Percentiles rank a stretch among this genome's conserved stretches.
Conservation (phyloP, 2,329 filamentous ascomycete genomes). For the Fusarium verrucosum region DNA sequence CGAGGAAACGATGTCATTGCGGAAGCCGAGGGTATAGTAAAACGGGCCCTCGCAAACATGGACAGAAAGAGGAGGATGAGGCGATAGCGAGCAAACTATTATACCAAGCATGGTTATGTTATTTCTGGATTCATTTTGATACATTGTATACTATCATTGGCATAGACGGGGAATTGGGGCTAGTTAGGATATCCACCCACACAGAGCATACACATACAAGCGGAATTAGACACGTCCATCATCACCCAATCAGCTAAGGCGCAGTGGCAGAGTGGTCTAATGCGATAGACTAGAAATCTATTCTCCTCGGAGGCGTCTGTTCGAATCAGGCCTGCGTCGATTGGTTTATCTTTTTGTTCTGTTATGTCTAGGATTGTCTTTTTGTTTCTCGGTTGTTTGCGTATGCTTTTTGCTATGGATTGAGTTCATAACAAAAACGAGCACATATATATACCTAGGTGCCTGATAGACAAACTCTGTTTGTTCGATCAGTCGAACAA, state of each 20-base stretch:
- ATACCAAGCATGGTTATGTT: slow-evolving; percentile 3
- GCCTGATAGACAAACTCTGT: too few relatives aligned
- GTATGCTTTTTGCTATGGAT: neutral
- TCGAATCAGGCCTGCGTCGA: slow-evolving; percentile 39
- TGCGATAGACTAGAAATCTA: slow-evolving; percentile 40
- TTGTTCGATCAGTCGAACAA: too few relatives aligned
- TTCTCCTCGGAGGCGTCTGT: slow-evolving; percentile 39
- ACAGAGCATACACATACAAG: neutral
- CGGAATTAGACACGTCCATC: neutral
- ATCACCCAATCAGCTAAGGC: slow-evolving; percentile 32
- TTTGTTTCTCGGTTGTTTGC: too few relatives aligned
- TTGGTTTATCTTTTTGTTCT: slow-evolving; percentile 6
- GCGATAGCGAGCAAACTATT: slow-evolving; percentile 1
- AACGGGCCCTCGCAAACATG: slow-evolving; percentile 60
- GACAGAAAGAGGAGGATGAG: slow-evolving; percentile 40
- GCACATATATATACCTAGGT: too few relatives aligned
- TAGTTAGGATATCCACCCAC: slow-evolving; percentile 1
- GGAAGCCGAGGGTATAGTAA: slow-evolving; percentile 72
- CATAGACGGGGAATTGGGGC: neutral
- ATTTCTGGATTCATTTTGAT: neutral
- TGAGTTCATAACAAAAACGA: too few relatives aligned
- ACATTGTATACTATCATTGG: neutral
- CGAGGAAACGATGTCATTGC: slow-evolving; percentile 74
- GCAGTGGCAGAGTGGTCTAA: slow-evolving; percentile 40
- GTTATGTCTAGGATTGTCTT: too few relatives aligned